Evolutionary conservation across 2,329 filamentous ascomycete genomes (phyloP).

Genomic region (Aspergillus piperis): DNA sequence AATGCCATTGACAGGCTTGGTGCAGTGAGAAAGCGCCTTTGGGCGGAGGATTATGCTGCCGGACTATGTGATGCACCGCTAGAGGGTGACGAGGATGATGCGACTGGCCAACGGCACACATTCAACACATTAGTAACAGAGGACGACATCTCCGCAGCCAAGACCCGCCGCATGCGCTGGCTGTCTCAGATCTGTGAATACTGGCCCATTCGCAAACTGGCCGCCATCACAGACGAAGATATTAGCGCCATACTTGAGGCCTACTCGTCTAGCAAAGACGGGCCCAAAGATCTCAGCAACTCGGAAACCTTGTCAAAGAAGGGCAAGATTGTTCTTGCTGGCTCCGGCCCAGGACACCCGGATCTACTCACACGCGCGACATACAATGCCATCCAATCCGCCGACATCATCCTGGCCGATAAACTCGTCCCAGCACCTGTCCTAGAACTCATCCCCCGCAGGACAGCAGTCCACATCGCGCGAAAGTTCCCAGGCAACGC

Average conservation of each 20-base stretch:
- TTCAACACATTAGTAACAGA: constrained; percentile 83
- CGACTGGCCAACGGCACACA: constrained; percentile 64
- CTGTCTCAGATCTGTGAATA: constrained; percentile 96
- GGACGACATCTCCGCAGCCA: constrained; percentile 70
- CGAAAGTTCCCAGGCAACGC: constrained; percentile 98
- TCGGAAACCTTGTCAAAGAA: constrained; percentile 31
- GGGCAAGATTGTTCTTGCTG: constrained; percentile 82
- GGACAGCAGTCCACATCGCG: constrained; percentile 86
- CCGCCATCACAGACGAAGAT: constrained; percentile 76
- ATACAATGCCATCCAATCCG: constrained; percentile 50
- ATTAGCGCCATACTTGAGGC: constrained; percentile 74
- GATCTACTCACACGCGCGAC: constrained; percentile 76
- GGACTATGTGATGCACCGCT: constrained; percentile 47
- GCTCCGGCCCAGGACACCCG: constrained; percentile 89
- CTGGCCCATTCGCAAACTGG: constrained; percentile 85
- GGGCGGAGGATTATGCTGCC: constrained; percentile 68
- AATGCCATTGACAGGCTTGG: constrained; percentile 76
- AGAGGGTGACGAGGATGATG: constrained; percentile 52
- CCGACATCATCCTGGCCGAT: constrained; percentile 54
- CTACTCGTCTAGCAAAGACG: constrained; percentile 53
- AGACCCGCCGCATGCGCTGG: constrained; percentile 86
- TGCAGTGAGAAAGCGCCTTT: constrained; percentile 67
- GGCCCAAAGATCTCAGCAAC: constrained; percentile 18
- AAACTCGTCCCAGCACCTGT: constrained; percentile 71
- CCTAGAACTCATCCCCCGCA: constrained; percentile 83